Evolutionary conservation across 768 basidiomycete species (phyloP), one percentile per base, ranked within the genome.

Genomic region (Leccinum boreale): DNA sequence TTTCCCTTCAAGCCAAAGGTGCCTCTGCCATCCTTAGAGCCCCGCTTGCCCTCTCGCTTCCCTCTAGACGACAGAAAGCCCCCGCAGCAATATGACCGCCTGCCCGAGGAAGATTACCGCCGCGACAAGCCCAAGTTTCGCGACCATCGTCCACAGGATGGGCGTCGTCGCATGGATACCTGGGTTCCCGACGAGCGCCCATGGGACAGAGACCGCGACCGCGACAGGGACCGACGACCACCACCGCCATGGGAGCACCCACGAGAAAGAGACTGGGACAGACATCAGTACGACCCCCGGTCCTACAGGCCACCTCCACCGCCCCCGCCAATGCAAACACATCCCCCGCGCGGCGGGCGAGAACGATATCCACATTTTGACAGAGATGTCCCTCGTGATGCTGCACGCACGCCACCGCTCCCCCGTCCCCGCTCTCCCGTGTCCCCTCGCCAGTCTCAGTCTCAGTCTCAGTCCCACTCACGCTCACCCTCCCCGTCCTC

Each of bases 1-100:
- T 91, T 89, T 71, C 90, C 90, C 1, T 91, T 92, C 77, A 92
- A 91, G 73, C 68, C 80, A 19, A 73, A 64, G 76, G 26, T 4
- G 0, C 2, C 14, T 5, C 29, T 9, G 5, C 9, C 48, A 1
- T 45, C 53, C n/a, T n/a, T 39, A 17, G 65, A 67, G 23, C n/a
- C 47, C 5, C 63, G 72, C 74, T 53, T 50, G 7, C 68, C 82
- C 77, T 62, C 57, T 21, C 46, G 78, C 75, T 39, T 42, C 60
- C 12, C 69, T 52, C 54, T 62, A 60, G 57, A 73, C 67, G 69
- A 58, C 51, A 65, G 64, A 56, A 66, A 64, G 39, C 47, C 60
- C 52, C 11, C 59, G 50, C 68, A 63, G 59, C 66, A 72, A 19
- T 74, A 77, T 56, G 77, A 78, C 51, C 74, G 78, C 49, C 68